phyloP scores from a whole-genome alignment of 306 rosid species.

The Datisca glomerata region DNA sequence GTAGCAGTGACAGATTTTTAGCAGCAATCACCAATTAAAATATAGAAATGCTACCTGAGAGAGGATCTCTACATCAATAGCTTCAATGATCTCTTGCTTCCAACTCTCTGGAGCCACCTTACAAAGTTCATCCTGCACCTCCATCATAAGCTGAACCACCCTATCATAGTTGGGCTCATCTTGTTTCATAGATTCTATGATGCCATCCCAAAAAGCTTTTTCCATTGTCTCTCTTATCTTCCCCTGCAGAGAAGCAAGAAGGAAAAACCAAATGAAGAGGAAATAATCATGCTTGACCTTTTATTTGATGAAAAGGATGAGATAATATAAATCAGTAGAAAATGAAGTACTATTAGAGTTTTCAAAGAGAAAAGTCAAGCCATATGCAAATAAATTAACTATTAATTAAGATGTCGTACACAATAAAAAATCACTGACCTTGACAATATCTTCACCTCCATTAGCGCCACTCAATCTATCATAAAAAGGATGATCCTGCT shows the following conservation, averaged over 20 bases:
- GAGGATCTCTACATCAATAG: conserved; percentile 62
- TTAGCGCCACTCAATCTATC: conserved; percentile 29
- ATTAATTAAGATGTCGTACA: neutral
- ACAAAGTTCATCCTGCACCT: conserved; percentile 83
- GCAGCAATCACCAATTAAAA: conserved; percentile 4
- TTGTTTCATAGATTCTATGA: conserved; percentile 61
- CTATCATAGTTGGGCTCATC: conserved; percentile 61
- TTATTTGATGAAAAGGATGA: too few relatives aligned
- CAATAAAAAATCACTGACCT: conserved; percentile 37
- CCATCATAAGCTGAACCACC: conserved; percentile 59
- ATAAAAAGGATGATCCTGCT: conserved; percentile 29
- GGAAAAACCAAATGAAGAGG: too few relatives aligned
- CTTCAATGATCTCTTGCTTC: conserved; percentile 61
- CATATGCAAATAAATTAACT: too few relatives aligned
- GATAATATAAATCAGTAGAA: too few relatives aligned
- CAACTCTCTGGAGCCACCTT: conserved; percentile 76
- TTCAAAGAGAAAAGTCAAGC: too few relatives aligned
- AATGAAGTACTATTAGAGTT: too few relatives aligned
- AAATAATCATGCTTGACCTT: too few relatives aligned
- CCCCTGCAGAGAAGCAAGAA: conserved; percentile 25
- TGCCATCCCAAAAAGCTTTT: conserved; percentile 87
- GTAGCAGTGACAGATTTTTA: conserved; percentile 6
- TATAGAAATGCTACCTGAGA: conserved; percentile 48
- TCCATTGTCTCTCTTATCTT: conserved; percentile 63
- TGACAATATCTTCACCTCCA: conserved; percentile 35